Percentiles rank a stretch among this genome's conserved stretches.
phyloP scores from a whole-genome alignment of 2,329 filamentous ascomycete genomes.

The Neobulgaria alba region DNA sequence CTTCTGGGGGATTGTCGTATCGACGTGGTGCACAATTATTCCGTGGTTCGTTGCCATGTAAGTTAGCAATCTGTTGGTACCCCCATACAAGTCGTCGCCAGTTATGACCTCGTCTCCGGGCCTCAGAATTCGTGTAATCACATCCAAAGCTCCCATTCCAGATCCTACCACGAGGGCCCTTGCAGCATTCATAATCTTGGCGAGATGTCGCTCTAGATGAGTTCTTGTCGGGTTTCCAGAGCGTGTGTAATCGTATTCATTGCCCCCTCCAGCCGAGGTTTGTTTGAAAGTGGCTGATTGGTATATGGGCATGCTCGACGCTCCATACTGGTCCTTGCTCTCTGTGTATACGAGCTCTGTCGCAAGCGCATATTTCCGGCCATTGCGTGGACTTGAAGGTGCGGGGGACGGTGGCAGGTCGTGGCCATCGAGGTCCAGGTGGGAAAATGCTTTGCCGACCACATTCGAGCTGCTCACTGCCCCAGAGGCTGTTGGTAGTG shows the following conservation, averaged over 20 bases:
- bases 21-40: slow-evolving; percentile 91
- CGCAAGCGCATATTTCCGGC: slow-evolving; percentile 83
- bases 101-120: slow-evolving; percentile 97
- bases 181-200: slow-evolving; percentile 96
- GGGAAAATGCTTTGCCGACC: slow-evolving; percentile 27
- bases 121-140: slow-evolving; percentile 82
- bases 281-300: slow-evolving; percentile 99
- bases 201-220: slow-evolving; percentile 90
- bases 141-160: slow-evolving; percentile 94
- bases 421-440: slow-evolving; percentile 74
- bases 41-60: slow-evolving; percentile 84
- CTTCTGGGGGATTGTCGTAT: slow-evolving; percentile 71
- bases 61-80: slow-evolving; percentile 86
- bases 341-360: slow-evolving; percentile 97
- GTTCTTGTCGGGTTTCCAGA: slow-evolving; percentile 95
- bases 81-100: slow-evolving; percentile 93
- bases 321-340: slow-evolving; percentile 91
- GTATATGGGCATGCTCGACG: slow-evolving; percentile 94
- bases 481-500: slow-evolving; percentile 25
- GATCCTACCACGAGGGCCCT: slow-evolving; percentile 89
- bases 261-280: slow-evolving; percentile 64
- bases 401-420: slow-evolving; percentile 78
- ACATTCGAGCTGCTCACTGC: slow-evolving; percentile 19
- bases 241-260: slow-evolving; percentile 96
- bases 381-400: slow-evolving; percentile 80